Conservation (phyloP, 768 basidiomycete genomes). For the Hydnomerulius pinastri region DNA sequence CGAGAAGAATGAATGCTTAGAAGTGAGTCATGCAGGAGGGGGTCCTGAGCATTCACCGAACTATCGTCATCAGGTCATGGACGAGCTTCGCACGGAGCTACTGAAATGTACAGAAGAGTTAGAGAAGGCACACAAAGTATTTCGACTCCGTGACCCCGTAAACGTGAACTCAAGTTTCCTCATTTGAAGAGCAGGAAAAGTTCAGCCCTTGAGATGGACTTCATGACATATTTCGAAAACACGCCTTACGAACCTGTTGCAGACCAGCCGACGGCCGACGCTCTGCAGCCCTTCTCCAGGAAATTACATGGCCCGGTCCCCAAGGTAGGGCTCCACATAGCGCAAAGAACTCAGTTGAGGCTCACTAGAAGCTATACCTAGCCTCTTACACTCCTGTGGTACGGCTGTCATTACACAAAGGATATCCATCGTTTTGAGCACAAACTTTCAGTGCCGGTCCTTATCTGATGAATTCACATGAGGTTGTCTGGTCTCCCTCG, state of each 20-base stretch:
- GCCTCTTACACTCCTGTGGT: conserved; percentile 10
- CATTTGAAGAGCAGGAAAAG: no score
- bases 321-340: conserved; percentile 20
- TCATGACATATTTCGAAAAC: conserved; percentile 4
- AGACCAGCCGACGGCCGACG: conserved; percentile 12
- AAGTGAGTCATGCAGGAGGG: conserved; percentile 19
- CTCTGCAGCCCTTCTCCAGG: conserved; percentile 1
- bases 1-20: conserved; percentile 11
- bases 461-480: conserved; percentile 11
- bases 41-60: not conserved
- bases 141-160: no score
- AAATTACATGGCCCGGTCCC: not conserved
- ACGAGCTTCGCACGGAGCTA: conserved; percentile 22
- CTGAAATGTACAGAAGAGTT: conserved; percentile 17
- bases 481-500: conserved; percentile 23
- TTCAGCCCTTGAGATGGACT: conserved; percentile 18
- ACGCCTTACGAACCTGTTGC: conserved; percentile 12
- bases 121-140: conserved; percentile 17
- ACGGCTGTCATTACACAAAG: no score
- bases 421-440: not conserved
- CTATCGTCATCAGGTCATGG: conserved; percentile 14
- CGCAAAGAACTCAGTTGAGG: not conserved
- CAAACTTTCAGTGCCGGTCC: conserved; percentile 9
- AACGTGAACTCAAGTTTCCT: no score
- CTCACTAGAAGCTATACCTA: conserved; percentile 5